Evolutionary conservation across 495 filamentous ascomycete genomes (phyloP), one percentile per base, ranked within the genome.

Genomic region (Tuber melanosporum): DNA sequence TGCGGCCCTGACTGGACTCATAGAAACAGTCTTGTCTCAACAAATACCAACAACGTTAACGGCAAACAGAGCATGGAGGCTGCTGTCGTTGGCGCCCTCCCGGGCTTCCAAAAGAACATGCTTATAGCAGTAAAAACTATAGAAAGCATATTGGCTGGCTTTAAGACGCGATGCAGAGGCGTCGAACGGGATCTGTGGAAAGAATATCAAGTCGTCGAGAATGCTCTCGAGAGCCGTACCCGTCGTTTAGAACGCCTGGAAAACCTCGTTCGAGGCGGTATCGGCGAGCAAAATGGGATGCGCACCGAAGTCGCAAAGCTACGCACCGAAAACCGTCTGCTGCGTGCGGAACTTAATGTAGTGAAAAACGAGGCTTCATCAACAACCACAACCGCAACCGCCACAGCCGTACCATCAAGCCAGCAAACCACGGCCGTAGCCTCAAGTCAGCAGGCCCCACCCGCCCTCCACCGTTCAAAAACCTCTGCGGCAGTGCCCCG

Each of bases 1-100:
- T 98, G 96, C 80, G 95, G 95, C 44, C 87, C 89, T 0, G 95
- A 98, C 82, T 99, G 95, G 95, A 90, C 92, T 0, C 92, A 97
- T 78, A 90, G 92, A 77, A 94, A 98, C 80, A 92, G 91, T 77
- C 89, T 96, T 62, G 93, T 98, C 83, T 93, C 95, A 77, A 92
- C 90, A 41, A 89, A 92, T 82, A 89, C 88, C 22, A 70, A 77
- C 42, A 74, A 76, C 12, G 71, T 74, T 47, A 77, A 70, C 26
- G 80, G 73, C 26, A 83, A 82, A 69, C 75, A 83, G 41, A 80
- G 81, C 46, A 83, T 83, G 81, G 81, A 83, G 36, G 76, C 75
- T 17, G 78, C 81, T 8, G 75, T 83, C n/a, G 72, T 80, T 44
- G 78, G 76, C 19, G 70, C 82, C 2, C 89, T 97, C 75, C 90